A percentile compares a stretch with the other conserved stretches of the same genome.
These are phyloP conservation scores for Carex littledalei DNA, from an alignment of 176 grass and related monocot species.

Conservation along the genomic window DNA sequence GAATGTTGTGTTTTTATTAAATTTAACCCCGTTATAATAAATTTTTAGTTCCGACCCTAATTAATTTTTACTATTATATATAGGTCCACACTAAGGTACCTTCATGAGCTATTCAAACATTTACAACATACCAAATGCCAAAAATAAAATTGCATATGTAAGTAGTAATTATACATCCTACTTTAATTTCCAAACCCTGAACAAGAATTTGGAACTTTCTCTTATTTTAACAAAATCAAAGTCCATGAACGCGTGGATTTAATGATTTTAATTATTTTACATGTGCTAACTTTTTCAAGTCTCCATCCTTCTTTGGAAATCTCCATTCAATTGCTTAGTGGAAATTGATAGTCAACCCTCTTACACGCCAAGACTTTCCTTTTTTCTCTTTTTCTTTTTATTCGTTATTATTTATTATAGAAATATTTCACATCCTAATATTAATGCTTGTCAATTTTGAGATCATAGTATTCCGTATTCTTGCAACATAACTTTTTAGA, in stretches of 20 bases:
- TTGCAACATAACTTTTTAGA: too few species aligned
- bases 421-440: not conserved
- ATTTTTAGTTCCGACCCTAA: too few species aligned
- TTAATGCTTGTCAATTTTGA: not conserved
- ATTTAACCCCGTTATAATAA: not conserved
- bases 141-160: not conserved
- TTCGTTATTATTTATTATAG: not conserved
- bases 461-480: too few species aligned
- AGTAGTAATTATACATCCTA: not conserved
- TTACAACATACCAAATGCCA: not conserved
- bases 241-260: conserved; percentile 1
- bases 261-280: not conserved
- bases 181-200: not conserved
- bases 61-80: too few species aligned
- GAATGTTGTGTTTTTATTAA: not conserved
- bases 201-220: not conserved
- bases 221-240: not conserved
- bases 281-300: not conserved
- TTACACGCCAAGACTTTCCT: conserved; percentile 23
- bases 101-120: not conserved
- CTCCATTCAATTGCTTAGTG: conserved; percentile 19
- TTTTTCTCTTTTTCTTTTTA: not conserved
- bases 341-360: not conserved
- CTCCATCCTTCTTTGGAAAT: not conserved
- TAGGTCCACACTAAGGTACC: too few species aligned